Conservation (phyloP, 495 filamentous ascomycete species). For the Aspergillus bridgeri region DNA sequence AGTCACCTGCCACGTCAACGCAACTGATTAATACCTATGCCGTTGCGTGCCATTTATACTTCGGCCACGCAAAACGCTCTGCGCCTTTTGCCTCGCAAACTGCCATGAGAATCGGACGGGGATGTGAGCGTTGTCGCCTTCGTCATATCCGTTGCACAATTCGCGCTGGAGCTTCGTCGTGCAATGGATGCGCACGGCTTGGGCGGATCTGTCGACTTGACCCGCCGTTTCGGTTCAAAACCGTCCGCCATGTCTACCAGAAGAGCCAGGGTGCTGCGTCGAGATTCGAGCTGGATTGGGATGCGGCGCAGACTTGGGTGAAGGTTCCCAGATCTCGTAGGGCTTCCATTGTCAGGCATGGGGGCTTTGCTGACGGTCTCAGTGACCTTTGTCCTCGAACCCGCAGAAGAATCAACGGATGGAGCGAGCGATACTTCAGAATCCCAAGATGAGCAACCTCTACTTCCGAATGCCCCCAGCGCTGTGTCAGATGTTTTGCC, state of each 20-base stretch:
- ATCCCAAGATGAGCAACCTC: not conserved
- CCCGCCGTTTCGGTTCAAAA: slow-evolving; percentile 37
- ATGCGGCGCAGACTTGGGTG: slow-evolving; percentile 34
- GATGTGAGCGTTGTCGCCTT: slow-evolving; percentile 40
- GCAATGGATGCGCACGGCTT: slow-evolving; percentile 32
- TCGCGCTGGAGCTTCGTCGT: slow-evolving; percentile 26
- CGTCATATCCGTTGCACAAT: slow-evolving; percentile 40
- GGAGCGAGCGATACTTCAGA: slow-evolving; percentile 6
- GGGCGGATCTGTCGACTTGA: slow-evolving; percentile 33
- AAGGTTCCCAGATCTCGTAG: slow-evolving; percentile 29
- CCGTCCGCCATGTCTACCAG: slow-evolving; percentile 37
- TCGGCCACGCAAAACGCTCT: slow-evolving; percentile 12
- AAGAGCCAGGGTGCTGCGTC: slow-evolving; percentile 26
- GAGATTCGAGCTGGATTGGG: slow-evolving; percentile 36
- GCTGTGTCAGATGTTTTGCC: not conserved
- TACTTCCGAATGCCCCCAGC: not conserved
- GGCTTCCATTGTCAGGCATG: not conserved
- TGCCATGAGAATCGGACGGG: slow-evolving; percentile 39
- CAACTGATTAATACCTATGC: slow-evolving; percentile 7
- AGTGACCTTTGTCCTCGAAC: slow-evolving; percentile 37
- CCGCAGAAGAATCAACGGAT: slow-evolving; percentile 17
- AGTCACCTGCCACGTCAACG: not conserved
- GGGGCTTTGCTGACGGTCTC: not conserved
- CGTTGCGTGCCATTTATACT: slow-evolving; percentile 1
- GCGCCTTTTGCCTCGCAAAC: slow-evolving; percentile 10